Base-by-base conservation (phyloP, 1,139 yeast genomes). In the Kazachstania sp. region DNA sequence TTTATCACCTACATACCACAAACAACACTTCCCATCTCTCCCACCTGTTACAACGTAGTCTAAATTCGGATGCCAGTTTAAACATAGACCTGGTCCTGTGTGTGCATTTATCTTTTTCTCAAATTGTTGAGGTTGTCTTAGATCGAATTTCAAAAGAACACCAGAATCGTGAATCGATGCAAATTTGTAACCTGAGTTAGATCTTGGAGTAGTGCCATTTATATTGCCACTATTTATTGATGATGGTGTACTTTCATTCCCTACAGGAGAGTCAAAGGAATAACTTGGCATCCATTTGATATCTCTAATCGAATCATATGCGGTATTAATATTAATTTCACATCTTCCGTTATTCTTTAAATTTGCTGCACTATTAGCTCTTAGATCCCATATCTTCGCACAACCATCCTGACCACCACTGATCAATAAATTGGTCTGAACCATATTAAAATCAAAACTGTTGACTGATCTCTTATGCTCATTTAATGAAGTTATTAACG, bases 331-430 rank as follows among this genome's bases (percentile, higher is more conserved):
- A 19, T 63, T 65, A 1, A 66, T 45, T 41, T 63, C 67, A 45
- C 64, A 54, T 15, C 52, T 40, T 42, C 55, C 46, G 52, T 55
- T 39, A 44, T 53, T 47, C 47, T 46, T 46, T 40, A 76, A 71
- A 42, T 50, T 32, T 23, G 28, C 28, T 9, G 8, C 6, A 23
- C 28, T 53, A 37, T 52, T 52, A 30, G 78, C 68, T 42, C 96
- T 74, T 49, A 88, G 64, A 64, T 92, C 97, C 97, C 97, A 92
- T 16, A 88, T 66, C 54, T 86, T 83, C 48, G 90, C 80, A 18
- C 83, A 72, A 2, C 97, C 97, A 66, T 92, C 98, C 60, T 87
- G 95, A 0, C 95, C 84, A 0, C 95, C 98, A 0, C 95, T 83
- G 2, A 87, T 66, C 15, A 92, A 65, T 42, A 78, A 71, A 55